phyloP scores from a whole-genome alignment of 2,329 filamentous ascomycete species.

The Pseudogymnoascus sp. region DNA sequence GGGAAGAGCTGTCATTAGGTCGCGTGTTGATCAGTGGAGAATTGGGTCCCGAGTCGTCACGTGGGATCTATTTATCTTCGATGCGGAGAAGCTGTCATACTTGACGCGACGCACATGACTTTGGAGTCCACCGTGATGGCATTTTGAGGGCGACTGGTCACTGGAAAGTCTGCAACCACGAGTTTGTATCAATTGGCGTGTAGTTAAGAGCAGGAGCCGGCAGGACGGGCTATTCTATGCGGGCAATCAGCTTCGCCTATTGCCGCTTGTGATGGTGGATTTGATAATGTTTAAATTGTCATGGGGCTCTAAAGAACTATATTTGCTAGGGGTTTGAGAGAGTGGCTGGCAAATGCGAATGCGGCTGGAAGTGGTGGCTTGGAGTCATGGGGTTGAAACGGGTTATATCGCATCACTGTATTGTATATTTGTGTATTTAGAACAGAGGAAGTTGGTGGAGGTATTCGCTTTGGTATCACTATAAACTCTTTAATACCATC shows the following conservation, averaged over 20 bases:
- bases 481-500: neutral
- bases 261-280: no score
- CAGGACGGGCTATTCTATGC: neutral
- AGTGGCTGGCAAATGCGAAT: neutral
- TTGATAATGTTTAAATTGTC: neutral
- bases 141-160: neutral
- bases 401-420: neutral
- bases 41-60: neutral
- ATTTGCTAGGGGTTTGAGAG: neutral
- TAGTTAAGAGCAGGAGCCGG: neutral
- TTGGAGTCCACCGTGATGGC: neutral
- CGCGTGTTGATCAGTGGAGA: neutral
- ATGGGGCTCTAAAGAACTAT: neutral
- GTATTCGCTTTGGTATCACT: neutral
- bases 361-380: neutral
- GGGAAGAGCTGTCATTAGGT: neutral
- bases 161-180: neutral
- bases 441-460: neutral
- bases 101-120: neutral
- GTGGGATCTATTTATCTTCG: neutral
- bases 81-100: neutral
- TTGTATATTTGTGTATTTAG: neutral
- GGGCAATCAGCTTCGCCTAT: neutral
- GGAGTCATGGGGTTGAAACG: neutral
- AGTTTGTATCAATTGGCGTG: neutral